Base-by-base conservation (phyloP, 1,284 basidiomycete species). In the Cystobasidium sp. region DNA sequence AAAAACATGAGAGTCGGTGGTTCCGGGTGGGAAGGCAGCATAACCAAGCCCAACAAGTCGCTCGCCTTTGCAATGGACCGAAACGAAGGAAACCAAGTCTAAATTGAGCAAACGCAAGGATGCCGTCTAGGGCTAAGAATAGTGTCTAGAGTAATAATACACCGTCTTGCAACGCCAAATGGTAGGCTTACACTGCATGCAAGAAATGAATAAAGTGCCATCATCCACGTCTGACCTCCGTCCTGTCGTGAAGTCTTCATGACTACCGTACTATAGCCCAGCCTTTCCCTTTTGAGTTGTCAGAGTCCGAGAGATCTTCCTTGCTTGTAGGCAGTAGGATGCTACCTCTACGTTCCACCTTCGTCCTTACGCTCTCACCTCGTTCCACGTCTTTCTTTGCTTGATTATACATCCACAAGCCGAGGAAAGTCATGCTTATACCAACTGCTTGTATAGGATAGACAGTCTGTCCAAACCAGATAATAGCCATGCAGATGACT, bases 401-500 rank as follows among this genome's bases (percentile, higher is more conserved):
- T 67, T 88, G 88, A 85, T 99, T 97, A 85, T 99, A 99, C 89
- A 98, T 89, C 85, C 90, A 98, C 52, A 99, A 84, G 0, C 97
- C 97, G 18, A 88, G 84, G 79, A 94, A 97, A 0, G 97, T 97
- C 83, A 97, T 84, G 31, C 85, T 84, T 81, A 99, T 99, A 20
- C 97, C 97, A 53, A 85, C 78, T 1, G 87, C 93, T 83, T 99
- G 97, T 10, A 97, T 81, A 6, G 87, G 86, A 76, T 95, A 91
- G 3, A 99, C 89, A 20, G 85, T 82, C 84, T 99, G 96, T 73
- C 88, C 90, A 84, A 98, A 99, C 96, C 96, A 99, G 66, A 95
- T 85, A 81, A 99, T 94, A 41, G 97, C 96, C 78, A 98, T 90
- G 83, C 94, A 94, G 80, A 99, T 99, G 79, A 99, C 97, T 58